These are phyloP conservation scores for Candida oleophila DNA, from an alignment of 805 yeast species.

Conservation along the genomic window DNA sequence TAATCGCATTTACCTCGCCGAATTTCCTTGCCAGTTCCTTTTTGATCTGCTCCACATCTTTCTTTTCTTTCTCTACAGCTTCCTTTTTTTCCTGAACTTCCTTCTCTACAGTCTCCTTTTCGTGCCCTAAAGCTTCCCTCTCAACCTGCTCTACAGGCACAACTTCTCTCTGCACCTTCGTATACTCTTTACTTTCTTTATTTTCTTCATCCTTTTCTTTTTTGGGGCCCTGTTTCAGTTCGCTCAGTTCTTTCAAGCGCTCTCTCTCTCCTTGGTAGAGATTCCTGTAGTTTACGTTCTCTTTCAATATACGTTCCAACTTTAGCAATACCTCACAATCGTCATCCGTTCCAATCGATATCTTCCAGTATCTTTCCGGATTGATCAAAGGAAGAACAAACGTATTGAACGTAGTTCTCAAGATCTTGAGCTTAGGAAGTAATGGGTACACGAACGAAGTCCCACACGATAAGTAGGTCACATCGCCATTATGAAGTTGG, in stretches of 20 bases:
- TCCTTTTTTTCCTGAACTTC: too few relatives aligned
- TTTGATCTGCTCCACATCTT: too few relatives aligned
- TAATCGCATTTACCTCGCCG: too few relatives aligned
- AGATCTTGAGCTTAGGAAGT: slow-evolving; percentile 58
- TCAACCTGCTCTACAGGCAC: too few relatives aligned
- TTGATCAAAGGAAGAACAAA: slow-evolving; percentile 67
- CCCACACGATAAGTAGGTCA: slow-evolving; percentile 66
- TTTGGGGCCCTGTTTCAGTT: too few relatives aligned
- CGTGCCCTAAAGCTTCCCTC: too few relatives aligned
- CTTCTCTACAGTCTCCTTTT: too few relatives aligned
- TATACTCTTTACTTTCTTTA: background rate
- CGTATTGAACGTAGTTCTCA: slow-evolving; percentile 46
- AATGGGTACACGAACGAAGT: slow-evolving; percentile 70
- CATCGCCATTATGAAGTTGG: slow-evolving; percentile 55
- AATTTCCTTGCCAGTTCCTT: too few relatives aligned
- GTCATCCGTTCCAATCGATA: slow-evolving; percentile 37
- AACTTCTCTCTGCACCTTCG: too few relatives aligned
- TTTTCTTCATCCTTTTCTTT: too few relatives aligned
- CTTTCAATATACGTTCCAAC: slow-evolving; percentile 38
- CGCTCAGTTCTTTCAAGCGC: too few relatives aligned
- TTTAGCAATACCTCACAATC: slow-evolving; percentile 16
- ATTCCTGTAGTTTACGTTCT: slow-evolving; percentile 43
- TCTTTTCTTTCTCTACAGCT: too few relatives aligned
- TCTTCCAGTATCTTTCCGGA: slow-evolving; percentile 76
- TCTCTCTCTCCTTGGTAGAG: slow-evolving; percentile 21